Base-by-base conservation (phyloP, 352 stramenopile species). In the Hyaloperonospora arabidopsidis region DNA sequence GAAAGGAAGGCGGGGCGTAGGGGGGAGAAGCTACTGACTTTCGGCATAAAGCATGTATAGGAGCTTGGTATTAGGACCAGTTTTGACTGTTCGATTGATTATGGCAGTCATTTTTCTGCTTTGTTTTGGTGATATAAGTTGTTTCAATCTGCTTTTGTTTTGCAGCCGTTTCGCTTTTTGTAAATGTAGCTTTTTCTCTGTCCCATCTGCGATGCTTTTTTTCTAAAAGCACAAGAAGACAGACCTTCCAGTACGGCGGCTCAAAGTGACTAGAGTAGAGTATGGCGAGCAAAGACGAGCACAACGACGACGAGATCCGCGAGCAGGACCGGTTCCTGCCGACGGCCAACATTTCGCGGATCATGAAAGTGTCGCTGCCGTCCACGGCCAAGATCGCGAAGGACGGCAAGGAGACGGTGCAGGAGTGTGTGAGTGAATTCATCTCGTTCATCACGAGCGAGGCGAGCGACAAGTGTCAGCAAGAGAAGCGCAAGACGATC, bases 401-500 rank as follows among this genome's bases (percentile, higher is more conserved):
- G 78, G 97, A 99, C 71, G 97, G 95, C 59, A 99, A 99, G 72
- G 97, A 99, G 71, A 98, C 94, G 10, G 95, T 99, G 49, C 97
- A 99, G 79, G 96, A 99, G 79, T 99, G 96, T 65, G 97, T 99
- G 54, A 98, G 90, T 44, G 97, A 99, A 79, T 99, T 99, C 75
- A 99, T 99, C 68, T 98, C 92, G 68, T 99, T 99, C 79, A 98
- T 99, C 67, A 99, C 97, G 51, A 98, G 79, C 65, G 86, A 98
- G 63, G 97, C 97, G 23, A 98, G 87, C 59, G 97, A 99, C 73
- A 99, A 99, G 66, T 99, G 97, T 74, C 90, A 98, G 67, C 94
- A 98, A 65, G 96, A 99, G 75, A 99, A 99, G 74, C 79, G 97
- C 51, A 99, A 99, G 84, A 99, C 97, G 21, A 99, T 99, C 70